Base-by-base conservation (phyloP, 352 stramenopile species). In the Peronospora farinosa region DNA sequence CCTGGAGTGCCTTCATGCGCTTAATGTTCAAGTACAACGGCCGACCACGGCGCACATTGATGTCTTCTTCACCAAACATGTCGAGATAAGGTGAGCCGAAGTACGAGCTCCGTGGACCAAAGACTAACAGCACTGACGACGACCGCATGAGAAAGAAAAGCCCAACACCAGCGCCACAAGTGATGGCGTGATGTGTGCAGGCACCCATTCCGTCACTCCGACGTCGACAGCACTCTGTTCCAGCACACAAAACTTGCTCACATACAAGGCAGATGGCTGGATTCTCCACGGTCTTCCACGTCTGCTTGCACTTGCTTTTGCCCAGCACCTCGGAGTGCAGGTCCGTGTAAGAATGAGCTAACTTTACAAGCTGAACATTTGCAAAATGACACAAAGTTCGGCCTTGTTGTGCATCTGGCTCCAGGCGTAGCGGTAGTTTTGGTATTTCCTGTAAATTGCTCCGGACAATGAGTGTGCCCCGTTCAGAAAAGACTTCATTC, bases 21-120 rank as follows among this genome's bases (percentile, higher is more conserved):
- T 86, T 83, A 40, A 64, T 63, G 42, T 78, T 90, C 7, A 93
- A 58, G 54, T 85, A 84, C 23, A 93, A 57, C 17, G 83, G 83
- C 2, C 83, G 74, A 2, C 83, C 80, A 36, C 83, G 79, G 40
- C 79, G 68, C 23, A 93, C 57, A 40, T 89, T 87, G 48, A 91
- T 86, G 44, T 93, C 83, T 63, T 93, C 79, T 74, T 93, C 83
- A 16, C 79, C 83, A 72, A 93, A 93, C 76, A 88, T 89, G 50
- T 93, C 83, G 17, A 93, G 71, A 46, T 91, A 93, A 31, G 79
- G 78, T 51, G 79, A 91, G 4, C 77, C 74, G 48, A 93, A 93
- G 71, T 90, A 93, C 31, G 74, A 93, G 47, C 75, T 86, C 12
- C 80, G 65, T 0, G 77, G 75, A 0, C 75, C 76, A 40, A 84